Conservation (phyloP, 2,329 filamentous ascomycete species). For the Alternaria triticina region DNA sequence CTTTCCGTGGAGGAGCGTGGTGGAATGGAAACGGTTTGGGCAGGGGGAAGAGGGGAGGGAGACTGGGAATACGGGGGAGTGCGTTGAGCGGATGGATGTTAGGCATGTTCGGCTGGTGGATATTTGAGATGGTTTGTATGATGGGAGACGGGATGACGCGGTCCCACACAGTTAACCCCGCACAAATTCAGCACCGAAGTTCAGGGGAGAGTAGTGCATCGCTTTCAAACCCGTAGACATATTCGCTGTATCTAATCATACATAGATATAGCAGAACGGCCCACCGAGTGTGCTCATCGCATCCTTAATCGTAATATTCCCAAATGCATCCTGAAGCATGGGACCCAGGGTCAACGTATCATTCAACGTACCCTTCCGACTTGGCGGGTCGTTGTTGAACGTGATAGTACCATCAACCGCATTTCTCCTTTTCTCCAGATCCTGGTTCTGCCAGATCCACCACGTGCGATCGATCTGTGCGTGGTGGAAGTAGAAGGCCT, state of each 20-base stretch:
- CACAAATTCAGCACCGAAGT: no score
- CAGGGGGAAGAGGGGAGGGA: slow-evolving; percentile 41
- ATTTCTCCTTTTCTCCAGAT: slow-evolving; percentile 44
- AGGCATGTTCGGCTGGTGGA: slow-evolving; percentile 33
- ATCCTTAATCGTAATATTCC: slow-evolving; percentile 41
- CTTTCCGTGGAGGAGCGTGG: slow-evolving; percentile 47
- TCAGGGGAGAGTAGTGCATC: no score
- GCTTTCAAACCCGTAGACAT: no score
- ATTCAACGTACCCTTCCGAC: slow-evolving; percentile 54
- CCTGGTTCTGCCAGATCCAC: slow-evolving; percentile 59
- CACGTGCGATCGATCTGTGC: slow-evolving; percentile 55
- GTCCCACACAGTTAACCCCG: no score
- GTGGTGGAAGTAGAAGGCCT: slow-evolving; percentile 55
- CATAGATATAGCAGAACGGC: slow-evolving; percentile 55
- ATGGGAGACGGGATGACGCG: no score
- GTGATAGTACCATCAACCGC: slow-evolving; percentile 54
- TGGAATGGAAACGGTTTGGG: slow-evolving; percentile 46
- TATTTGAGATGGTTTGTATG: slow-evolving; percentile 5
- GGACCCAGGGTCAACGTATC: slow-evolving; percentile 49
- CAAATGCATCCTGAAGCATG: slow-evolving; percentile 28
- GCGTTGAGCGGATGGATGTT: slow-evolving; percentile 27
- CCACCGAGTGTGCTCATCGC: slow-evolving; percentile 51
- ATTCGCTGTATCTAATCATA: neutral
- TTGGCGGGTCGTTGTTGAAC: slow-evolving; percentile 52
- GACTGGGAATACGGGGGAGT: slow-evolving; percentile 18